phyloP scores from a whole-genome alignment of 2,329 filamentous ascomycete genomes.

The Chrysoporthe cubensis region DNA sequence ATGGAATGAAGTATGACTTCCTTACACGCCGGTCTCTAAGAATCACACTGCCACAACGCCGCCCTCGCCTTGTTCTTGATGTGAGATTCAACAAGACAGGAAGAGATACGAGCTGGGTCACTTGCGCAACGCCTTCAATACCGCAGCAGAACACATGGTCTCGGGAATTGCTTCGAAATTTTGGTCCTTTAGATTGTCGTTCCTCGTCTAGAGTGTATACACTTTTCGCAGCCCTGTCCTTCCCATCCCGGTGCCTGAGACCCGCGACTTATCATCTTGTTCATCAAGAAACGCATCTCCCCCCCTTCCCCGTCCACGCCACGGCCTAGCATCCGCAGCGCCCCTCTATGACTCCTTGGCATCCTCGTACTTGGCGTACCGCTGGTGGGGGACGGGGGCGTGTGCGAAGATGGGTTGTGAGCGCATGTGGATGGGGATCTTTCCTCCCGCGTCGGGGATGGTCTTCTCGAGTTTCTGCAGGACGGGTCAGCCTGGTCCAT shows the following conservation, averaged over 20 bases:
- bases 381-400: constrained; percentile 40
- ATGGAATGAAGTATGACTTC: not conserved
- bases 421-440: constrained; percentile 75
- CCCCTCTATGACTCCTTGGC: constrained; percentile 14
- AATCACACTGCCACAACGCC: no score
- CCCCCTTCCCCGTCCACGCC: not conserved
- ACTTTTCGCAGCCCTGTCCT: constrained; percentile 3
- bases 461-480: constrained; percentile 77
- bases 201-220: constrained; percentile 19
- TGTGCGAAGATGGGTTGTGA: constrained; percentile 66
- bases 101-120: not conserved
- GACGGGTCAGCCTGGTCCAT: not conserved
- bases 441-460: constrained; percentile 74
- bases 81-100: not conserved
- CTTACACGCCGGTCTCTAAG: no score
- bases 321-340: not conserved
- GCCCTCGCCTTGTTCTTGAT: not conserved
- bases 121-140: no score
- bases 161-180: not conserved
- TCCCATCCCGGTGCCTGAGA: not conserved
- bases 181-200: not conserved
- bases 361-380: constrained; percentile 25
- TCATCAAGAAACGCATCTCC: constrained; percentile 2
- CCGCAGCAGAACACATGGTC: not conserved
- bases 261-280: not conserved